Base-by-base conservation (phyloP, 495 filamentous ascomycete species). In the Podospora appendiculata region DNA sequence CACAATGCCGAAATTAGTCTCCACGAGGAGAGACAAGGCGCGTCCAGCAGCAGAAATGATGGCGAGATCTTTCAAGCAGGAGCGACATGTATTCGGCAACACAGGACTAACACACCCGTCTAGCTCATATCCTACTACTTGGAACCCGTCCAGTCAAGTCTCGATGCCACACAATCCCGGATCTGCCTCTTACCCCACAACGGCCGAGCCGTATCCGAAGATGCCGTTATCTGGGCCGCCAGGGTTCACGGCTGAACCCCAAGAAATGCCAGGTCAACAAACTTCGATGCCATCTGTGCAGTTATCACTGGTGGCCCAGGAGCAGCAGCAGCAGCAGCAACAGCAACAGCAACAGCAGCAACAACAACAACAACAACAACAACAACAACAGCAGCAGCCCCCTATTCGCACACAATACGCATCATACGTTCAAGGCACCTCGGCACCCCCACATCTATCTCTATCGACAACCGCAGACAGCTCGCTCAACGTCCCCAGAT, bases 281-380 rank as follows among this genome's bases (percentile, higher is more conserved):
- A 73, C 74, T 12, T 74, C 74, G 47, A 76, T 77, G 68, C 68
- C 77, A 4, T 71, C 74, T 7, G 68, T 79, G 50, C 72, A 75
- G 38, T 67, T 77, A 11, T 71, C 74, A 3, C 48, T 77, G 19
- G 63, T 65, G 7, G 60, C 75, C 18, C 58, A 63, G 11, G 67
- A 73, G 36, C 69, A 70, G 42, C 66, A 64, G n/a, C 55, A 61
- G 14, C 43, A 50, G 1, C 67, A 63, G 19, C 53, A 58, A 35
- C 58, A 60, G 8, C 65, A 71, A 17, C 68, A 70, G 44, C 68
- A 63, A 16, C 55, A 61, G 14, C 43, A 50, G 1, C 67, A 63
- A 33, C 53, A 58, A 35, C 58, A 60, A 9, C 65, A 71, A 17
- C 68, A 70, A 16, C 55, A 61, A 13, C 43, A 50, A 2, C 67